Base-by-base conservation (phyloP, 2,329 filamentous ascomycete genomes). In the Monosporascus sp. region DNA sequence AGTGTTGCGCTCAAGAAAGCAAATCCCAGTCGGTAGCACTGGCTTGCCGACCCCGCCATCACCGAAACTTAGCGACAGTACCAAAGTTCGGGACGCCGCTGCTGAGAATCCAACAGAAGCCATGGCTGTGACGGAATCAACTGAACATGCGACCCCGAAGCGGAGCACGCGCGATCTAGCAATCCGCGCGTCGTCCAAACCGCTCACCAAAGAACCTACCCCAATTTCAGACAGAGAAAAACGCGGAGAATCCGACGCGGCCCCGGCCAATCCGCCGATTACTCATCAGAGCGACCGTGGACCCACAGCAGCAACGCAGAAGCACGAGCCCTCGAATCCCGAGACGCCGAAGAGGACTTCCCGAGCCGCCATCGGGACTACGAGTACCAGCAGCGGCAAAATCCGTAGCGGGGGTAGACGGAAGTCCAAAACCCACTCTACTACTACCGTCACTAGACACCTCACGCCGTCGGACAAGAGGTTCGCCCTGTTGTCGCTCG, bases 401-500 rank as follows among this genome's bases (percentile, higher is more conserved):
- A 43, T 20, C 39, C 9, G 4, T 14, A 35, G 31, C 9, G 31
- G 9, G 31, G 31, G 31, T 35, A 35, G 9, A 35, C 11, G 9
- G 31, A 20, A 18, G 17, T 20, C 17, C 18, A 43, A 18, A 14
- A 24, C 18, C 14, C 17, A 4, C 24, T 20, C 39, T 9, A 43
- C 39, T 20, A 24, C 39, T 20, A 43, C 17, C 39, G 14, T 5
- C 9, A 20, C 39, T 6, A 20, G 39, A 20, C 51, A 41, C 9
- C 51, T 37, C 38, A 50, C 41, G 17, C 5, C 54, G 0, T 52
- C 56, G 37, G 25, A 47, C 5, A 51, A 55, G 52, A 60, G 55
- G 31, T 55, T 55, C 41, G 47, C 59, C 17, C 59, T 65, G 4
- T 54, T 58, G 5, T 63, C 63, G 17, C 60, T 67, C 22, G 25